Conservation (phyloP, 106 monocot genomes). For the Narthecium ossifragum region DNA sequence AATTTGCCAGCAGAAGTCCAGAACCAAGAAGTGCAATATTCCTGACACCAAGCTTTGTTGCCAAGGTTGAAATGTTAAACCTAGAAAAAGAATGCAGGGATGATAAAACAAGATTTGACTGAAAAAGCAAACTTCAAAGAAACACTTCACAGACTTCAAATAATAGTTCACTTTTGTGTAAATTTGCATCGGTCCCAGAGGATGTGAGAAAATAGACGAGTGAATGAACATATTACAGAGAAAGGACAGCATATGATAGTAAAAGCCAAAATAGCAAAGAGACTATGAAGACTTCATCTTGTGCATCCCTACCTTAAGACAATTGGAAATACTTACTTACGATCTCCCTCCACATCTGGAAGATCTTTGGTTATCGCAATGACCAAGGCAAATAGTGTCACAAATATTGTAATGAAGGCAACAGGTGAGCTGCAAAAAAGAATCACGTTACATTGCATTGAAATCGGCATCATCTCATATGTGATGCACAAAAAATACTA, state of each 20-base stretch:
- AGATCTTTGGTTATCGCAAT: conserved; percentile 99
- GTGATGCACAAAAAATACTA: conserved; percentile 34
- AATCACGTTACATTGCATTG: conserved; percentile 41
- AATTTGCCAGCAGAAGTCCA: conserved; percentile 81
- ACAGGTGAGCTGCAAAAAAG: conserved; percentile 87
- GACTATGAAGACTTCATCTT: too few relatives aligned
- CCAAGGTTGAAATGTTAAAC: conserved; percentile 97
- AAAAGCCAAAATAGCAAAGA: too few relatives aligned
- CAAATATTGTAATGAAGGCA: conserved; percentile 89
- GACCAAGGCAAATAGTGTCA: conserved; percentile 94
- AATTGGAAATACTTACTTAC: conserved; percentile 80
- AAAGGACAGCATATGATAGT: too few relatives aligned
- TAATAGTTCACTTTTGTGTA: too few relatives aligned
- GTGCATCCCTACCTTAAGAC: too few relatives aligned
- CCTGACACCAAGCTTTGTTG: conserved; percentile 96
- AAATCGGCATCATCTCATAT: conserved; percentile 41
- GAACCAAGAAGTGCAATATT: conserved; percentile 92
- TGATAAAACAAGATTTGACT: too few relatives aligned
- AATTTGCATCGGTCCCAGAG: too few relatives aligned
- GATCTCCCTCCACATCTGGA: conserved; percentile 97
- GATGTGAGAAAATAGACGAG: too few relatives aligned
- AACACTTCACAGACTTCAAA: too few relatives aligned
- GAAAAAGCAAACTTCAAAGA: too few relatives aligned
- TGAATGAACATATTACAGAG: too few relatives aligned
- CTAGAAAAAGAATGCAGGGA: conserved; percentile 19